These are phyloP conservation scores for Cordyceps cateniannulata DNA, from an alignment of 2,329 filamentous ascomycete species.

Conservation along the genomic window DNA sequence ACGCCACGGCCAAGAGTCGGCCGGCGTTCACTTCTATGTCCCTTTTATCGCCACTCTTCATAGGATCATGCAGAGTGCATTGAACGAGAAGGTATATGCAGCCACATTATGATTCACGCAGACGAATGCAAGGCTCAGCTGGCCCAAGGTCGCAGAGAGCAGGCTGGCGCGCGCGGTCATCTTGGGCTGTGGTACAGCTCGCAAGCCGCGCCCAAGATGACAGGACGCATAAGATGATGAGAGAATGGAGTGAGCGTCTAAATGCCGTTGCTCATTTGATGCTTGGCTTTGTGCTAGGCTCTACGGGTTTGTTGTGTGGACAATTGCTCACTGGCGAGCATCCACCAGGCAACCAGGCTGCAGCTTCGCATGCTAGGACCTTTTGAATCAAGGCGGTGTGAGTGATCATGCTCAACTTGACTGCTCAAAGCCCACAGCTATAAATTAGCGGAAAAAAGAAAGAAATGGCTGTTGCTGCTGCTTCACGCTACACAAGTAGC, in stretches of 20 bases:
- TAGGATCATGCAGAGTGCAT: background rate
- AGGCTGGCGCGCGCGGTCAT: background rate
- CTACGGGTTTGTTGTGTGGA: background rate
- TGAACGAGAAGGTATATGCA: background rate
- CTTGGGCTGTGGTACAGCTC: background rate
- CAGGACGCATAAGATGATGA: background rate
- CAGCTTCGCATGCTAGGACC: background rate
- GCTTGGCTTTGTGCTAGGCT: background rate
- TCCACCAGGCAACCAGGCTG: background rate
- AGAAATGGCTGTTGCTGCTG: background rate
- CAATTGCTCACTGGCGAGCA: background rate
- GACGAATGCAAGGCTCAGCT: background rate
- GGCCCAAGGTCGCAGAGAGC: background rate
- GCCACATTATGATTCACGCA: background rate
- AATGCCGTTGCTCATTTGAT: background rate
- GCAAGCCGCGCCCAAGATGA: background rate
- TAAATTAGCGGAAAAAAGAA: background rate
- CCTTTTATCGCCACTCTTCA: background rate
- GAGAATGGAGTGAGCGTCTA: background rate
- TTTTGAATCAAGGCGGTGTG: background rate
- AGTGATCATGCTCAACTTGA: background rate
- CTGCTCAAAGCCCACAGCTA: too few relatives aligned
- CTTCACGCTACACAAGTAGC: background rate
- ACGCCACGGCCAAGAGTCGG: background rate
- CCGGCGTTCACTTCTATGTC: background rate